Conservation (phyloP, 306 rosid genomes). For the Dryas drummondii region DNA sequence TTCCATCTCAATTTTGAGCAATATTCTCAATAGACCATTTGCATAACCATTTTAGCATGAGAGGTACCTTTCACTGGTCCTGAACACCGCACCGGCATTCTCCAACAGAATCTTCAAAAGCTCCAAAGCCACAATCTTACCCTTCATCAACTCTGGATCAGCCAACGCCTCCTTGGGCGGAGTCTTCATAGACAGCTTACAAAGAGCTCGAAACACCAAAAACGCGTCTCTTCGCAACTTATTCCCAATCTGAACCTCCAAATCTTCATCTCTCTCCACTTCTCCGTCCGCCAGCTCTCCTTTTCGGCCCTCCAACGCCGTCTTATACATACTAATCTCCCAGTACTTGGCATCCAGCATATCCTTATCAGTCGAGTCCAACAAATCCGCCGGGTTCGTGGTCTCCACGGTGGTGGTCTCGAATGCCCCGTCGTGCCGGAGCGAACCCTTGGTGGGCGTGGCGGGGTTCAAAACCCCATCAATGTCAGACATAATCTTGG, state of each 20-base stretch:
- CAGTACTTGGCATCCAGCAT: constrained; percentile 99
- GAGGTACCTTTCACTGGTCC: constrained; percentile 94
- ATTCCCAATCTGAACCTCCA: constrained; percentile 98
- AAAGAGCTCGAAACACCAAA: constrained; percentile 93
- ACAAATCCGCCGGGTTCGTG: constrained; percentile 89
- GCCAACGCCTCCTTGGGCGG: constrained; percentile 88
- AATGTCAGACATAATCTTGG: constrained; percentile 92
- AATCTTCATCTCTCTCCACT: constrained; percentile 87
- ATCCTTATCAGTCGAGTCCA: constrained; percentile 97
- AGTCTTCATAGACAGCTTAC: constrained; percentile 94
- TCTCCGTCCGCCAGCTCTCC: constrained; percentile 95
- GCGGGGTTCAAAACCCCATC: constrained; percentile 88
- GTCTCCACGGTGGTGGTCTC: constrained; percentile 93
- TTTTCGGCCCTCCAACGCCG: constrained; percentile 96
- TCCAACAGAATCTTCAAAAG: constrained; percentile 92
- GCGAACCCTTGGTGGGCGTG: constrained; percentile 56
- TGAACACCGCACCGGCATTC: constrained; percentile 97
- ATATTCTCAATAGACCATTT: background rate
- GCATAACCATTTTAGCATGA: constrained; percentile 3
- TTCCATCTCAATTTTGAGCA: background rate
- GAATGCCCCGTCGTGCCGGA: constrained; percentile 91
- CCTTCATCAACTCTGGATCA: constrained; percentile 91
- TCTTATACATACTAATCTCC: constrained; percentile 99
- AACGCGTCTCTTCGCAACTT: constrained; percentile 94
- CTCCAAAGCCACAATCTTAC: constrained; percentile 96